Base-by-base conservation (phyloP, 2,329 filamentous ascomycete species). In the Calonectria hawksworthii region DNA sequence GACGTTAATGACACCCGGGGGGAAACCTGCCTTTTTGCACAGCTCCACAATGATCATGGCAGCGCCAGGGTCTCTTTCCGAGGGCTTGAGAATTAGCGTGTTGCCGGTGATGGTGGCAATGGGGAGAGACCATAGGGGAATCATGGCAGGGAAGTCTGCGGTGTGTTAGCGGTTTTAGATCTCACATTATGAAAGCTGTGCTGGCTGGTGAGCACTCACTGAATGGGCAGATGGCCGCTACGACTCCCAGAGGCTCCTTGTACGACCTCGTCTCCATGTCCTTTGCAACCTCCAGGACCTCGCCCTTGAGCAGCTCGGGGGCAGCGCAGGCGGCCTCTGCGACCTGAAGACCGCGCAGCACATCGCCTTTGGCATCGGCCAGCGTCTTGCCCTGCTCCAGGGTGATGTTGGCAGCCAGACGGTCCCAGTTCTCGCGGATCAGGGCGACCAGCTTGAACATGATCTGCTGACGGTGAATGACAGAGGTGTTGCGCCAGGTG, bases 211-310 rank as follows among this genome's bases (percentile, higher is more conserved):
- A 52, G 32, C 10, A 67, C 91, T 81, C 83, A 93, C 92, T 95
- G 83, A 95, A 95, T 0, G 94, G 94, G 86, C 94, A 95, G 73
- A 95, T 95, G 26, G 94, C 93, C 47, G 93, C 93, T 41, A 94
- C 92, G n/a, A 95, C 91, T 51, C 94, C 94, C 78, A 95, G 85
- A 72, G 94, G 93, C 87, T 95, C 93, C 77, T 90, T 89, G 83
- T 95, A 95, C 66, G 90, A 92, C 79, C 93, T 88, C n/a, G 94
- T 96, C 86, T 95, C 94, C 94, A 96, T 95, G 81, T 95, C 94
- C 87, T 94, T 95, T n/a, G 93, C 91, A 4, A 96, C 94, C 86
- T 95, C 93, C 4, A 96, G 88, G 41, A 96, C 88, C 85, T 95
- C 93, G 54, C 94, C 94, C 77, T 93, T 93, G 83, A 95, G 88